Evolutionary conservation across 2,329 filamentous ascomycete species (phyloP), one percentile per base, ranked within the genome.

Genomic region (Aureobasidium vineae): DNA sequence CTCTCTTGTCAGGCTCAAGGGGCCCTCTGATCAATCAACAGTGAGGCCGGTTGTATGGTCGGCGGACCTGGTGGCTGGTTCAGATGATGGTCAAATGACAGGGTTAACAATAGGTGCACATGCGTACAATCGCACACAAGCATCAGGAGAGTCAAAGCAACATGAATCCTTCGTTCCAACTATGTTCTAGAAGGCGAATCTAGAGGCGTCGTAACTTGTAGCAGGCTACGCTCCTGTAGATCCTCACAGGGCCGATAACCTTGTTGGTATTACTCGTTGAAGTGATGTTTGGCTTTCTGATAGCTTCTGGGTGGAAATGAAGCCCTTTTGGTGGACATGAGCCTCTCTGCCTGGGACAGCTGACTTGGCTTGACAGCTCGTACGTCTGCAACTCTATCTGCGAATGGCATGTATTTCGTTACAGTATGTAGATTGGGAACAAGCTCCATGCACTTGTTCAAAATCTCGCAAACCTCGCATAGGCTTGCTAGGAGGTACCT

Each of bases 111-210:
- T 15, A 49, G 23, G 31, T 36, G 57, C 57, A 36, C 57, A 49
- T 23, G 31, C 38, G 40, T 26, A 59, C 8, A 31, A 59, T 33
- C 11, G 16, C 41, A 36, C 57, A 47, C 31, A 61, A 61, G 57
- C 57, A 61, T 61, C 57, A 47, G 21, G 26, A 10, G 54, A 31
- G 40, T 45, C 54, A 59, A 61, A 61, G 57, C 57, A 41, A 19
- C 31, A 61, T 15, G 57, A 50, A 63, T 63, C 59, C 59, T 63
- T 50, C 59, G 59, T 63, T 63, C 59, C 59, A 50, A 33, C 43
- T 31, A 63, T 50, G 52, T 63, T 63, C 59, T 63, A 52, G 59
- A 63, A 63, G 59, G 13, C 47, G 10, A 40, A 7, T n/a, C 45
- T 36, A 47, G 43, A 36, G 56, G 41, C 43, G 23, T 59, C 13